Evolutionary conservation across 192 early-diverging fungal genomes (phyloP), one percentile per base, ranked within the genome.

Genomic region (Podila clonocystis): DNA sequence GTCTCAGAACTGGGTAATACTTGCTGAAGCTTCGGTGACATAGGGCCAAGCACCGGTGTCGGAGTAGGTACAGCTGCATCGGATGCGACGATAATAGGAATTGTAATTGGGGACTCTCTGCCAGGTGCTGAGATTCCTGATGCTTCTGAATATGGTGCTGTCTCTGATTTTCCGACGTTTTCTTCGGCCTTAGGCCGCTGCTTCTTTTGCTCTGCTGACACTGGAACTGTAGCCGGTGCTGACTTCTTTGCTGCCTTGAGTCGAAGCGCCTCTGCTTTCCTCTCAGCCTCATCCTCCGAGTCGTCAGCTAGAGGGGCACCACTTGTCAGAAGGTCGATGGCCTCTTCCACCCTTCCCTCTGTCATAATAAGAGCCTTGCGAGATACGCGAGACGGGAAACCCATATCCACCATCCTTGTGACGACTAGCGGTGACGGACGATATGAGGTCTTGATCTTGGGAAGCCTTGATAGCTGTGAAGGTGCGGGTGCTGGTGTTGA

Each of bases 301-400:
- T 80, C 77, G 13, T 73, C 71, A 12, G 67, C 77, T 29, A 80
- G 70, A 36, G 70, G 62, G 4, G 70, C 70, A 11, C 70, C 66
- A 33, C 62, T 80, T 9, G 77, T 73, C 50, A 80, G 29, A 4
- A 80, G 36, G 57, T 80, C 77, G 12, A 80, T 80, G 0, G 77
- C 77, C 30, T 72, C 70, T 45, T 80, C 77, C 6, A 80, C 58
- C 30, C 58, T 72, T 20, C 77, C 77, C 60, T 80, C 77, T 28
- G 77, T 73, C 49, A 72, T 70, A 59, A 80, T 80, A 1, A 80
- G 62, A 3, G 77, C 77, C 62, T 80, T 80, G 52, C 70, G 20
- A 20, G 67, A 57, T 19, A 63, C 71, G 0, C 71, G 70, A 22
- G 58, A 50, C 11, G 70, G 61, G 58, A 80, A 80, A 49, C 77